A percentile compares a stretch with the other conserved stretches of the same genome.
phyloP scores from a whole-genome alignment of 306 rosid genomes.

The Corylus avellana region DNA sequence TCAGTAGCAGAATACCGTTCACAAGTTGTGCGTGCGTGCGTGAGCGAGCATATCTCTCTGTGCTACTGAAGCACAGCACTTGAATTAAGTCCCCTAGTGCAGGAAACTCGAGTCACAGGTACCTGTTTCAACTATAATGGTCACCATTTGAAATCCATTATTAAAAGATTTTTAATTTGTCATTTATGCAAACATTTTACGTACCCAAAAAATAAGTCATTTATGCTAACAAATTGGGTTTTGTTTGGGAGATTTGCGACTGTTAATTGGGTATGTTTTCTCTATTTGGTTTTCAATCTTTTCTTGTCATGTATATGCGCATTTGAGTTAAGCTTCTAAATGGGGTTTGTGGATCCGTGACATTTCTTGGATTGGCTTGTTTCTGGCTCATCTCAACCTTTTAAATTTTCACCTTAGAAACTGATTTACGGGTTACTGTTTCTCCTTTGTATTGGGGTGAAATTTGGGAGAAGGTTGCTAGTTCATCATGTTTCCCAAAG shows the following conservation, averaged over 20 bases:
- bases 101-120: slow-evolving; percentile 29
- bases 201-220: background rate
- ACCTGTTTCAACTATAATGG: slow-evolving; percentile 8
- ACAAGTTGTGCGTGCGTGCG: slow-evolving; percentile 1
- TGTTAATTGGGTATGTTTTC: background rate
- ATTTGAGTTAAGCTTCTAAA: slow-evolving; percentile 18
- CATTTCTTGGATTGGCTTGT: background rate
- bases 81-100: slow-evolving; percentile 13
- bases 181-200: background rate
- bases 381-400: background rate
- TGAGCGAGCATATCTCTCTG: slow-evolving; percentile 7
- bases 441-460: slow-evolving; percentile 24
- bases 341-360: slow-evolving; percentile 12
- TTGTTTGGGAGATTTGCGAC: background rate
- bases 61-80: slow-evolving; percentile 22
- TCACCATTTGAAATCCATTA: slow-evolving; percentile 14
- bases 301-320: slow-evolving; percentile 1
- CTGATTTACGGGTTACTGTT: slow-evolving; percentile 27
- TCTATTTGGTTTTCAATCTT: background rate
- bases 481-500: slow-evolving; percentile 81
- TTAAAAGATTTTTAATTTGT: slow-evolving; percentile 4
- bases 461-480: slow-evolving; percentile 32
- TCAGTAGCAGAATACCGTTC: slow-evolving; percentile 34
- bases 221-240: slow-evolving; percentile 23
- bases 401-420: slow-evolving; percentile 38